Evolutionary conservation across 139 green algal genomes (phyloP).

Genomic region (Volvox africanus): DNA sequence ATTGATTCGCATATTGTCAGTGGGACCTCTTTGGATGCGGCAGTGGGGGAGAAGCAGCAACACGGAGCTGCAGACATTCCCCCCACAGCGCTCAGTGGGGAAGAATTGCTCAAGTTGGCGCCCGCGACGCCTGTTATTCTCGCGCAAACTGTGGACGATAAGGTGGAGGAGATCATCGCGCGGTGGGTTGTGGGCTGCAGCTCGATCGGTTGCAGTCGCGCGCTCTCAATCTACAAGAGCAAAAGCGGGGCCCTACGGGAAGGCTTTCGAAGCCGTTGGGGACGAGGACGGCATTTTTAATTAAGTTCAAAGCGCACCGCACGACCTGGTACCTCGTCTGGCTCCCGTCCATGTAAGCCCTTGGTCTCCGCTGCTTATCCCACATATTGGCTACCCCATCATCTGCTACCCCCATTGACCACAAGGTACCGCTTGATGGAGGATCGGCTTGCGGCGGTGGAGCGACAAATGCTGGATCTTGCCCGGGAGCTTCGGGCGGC

Average conservation of each 20-base stretch:
- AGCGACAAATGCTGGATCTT: conserved; percentile 30
- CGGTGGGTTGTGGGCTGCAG: not conserved
- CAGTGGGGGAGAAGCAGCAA: not conserved
- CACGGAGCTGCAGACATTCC: not conserved
- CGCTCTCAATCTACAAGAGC: too few species aligned
- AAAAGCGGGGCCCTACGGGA: too few species aligned
- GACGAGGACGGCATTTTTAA: too few species aligned
- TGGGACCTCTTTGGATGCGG: not conserved
- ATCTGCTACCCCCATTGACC: too few species aligned
- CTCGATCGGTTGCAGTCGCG: too few species aligned
- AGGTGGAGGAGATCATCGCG: conserved; percentile 38
- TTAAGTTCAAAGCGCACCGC: too few species aligned
- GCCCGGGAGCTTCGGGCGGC: conserved; percentile 8
- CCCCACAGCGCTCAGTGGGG: conserved; percentile 1
- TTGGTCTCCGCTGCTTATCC: too few species aligned
- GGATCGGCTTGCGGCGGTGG: conserved; percentile 30
- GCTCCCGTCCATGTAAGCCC: too few species aligned
- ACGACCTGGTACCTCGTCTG: too few species aligned
- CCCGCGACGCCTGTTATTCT: conserved; percentile 38
- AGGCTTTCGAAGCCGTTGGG: too few species aligned
- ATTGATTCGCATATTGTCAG: too few species aligned
- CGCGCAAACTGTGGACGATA: conserved; percentile 3
- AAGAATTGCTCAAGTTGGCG: conserved; percentile 7
- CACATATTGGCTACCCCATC: too few species aligned
- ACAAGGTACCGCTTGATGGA: conserved; percentile 46